phyloP scores from a whole-genome alignment of 225 moss, liverwort and hornwort genomes.

The Takakia lepidozioides region DNA sequence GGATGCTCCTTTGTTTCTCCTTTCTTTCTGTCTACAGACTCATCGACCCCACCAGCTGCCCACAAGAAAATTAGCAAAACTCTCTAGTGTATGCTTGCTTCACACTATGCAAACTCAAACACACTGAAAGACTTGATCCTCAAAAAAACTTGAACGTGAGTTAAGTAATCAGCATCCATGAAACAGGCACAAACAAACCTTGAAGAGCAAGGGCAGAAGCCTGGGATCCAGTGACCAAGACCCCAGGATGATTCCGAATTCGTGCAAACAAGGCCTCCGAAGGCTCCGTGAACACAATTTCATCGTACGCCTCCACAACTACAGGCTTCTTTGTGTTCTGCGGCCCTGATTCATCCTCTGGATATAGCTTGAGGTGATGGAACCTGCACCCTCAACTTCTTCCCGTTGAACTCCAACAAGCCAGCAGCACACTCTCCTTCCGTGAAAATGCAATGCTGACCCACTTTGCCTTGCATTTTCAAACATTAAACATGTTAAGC shows the following conservation, averaged over 20 bases:
- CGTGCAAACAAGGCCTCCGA: conserved; percentile 83
- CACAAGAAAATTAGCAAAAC: no score
- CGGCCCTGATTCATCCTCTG: conserved; percentile 83
- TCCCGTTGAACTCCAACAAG: neutral
- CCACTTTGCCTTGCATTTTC: no score
- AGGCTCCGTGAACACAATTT: conserved; percentile 88
- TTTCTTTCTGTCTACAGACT: conserved; percentile 57
- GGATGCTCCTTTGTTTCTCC: conserved; percentile 83
- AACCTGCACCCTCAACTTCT: conserved; percentile 63
- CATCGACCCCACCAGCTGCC: conserved; percentile 36
- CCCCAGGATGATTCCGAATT: conserved; percentile 47
- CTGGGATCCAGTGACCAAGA: conserved; percentile 44
- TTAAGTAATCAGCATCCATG: no score
- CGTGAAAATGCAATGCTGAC: no score
- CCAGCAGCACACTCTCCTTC: neutral
- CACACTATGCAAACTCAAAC: no score
- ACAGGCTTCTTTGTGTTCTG: conserved; percentile 96
- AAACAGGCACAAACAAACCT: conserved; percentile 24
- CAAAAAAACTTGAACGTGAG: no score
- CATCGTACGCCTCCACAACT: conserved; percentile 86
- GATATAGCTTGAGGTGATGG: conserved; percentile 90
- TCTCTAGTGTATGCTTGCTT: no score
- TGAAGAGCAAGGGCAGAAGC: conserved; percentile 29
- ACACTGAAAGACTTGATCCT: no score
- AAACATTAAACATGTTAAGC: no score